Base-by-base conservation (phyloP, 176 grass and related monocot species). In the Canna indica region DNA sequence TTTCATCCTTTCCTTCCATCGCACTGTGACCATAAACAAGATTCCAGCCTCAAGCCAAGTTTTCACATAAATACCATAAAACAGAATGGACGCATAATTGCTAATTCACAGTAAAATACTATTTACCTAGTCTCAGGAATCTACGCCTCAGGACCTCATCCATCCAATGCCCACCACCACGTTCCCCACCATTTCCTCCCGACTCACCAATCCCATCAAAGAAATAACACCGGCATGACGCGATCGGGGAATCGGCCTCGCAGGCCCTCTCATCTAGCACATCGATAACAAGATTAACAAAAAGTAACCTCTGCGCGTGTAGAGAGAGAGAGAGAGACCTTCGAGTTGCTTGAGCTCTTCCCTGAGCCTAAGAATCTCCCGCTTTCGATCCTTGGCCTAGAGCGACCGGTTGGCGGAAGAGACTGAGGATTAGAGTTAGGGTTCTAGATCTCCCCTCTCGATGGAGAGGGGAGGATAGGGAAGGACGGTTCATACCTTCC, bases 371-470 rank as follows among this genome's bases (percentile, higher is more conserved):
- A 85, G 71, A 24, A 97, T 80, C 80, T 97, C 86, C 70, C 72
- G 72, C 88, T 96, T 96, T 77, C 93, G 77, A 24, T 96, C 88
- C 86, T 90, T 96, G 67, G 88, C 88, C 93, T 91, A 31, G 15
- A 57, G 8, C 31, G 46, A 39, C 57, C 62, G 29, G 34, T 33
- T 28, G 63, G 47, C 48, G 17, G 13, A 0, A 5, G 15, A 62
- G 32, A 15, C 53, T 45, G 70, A 76, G 46, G 57, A 26, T 57
- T 29, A 26, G 47, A 31, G 57, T 78, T 81, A 81, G 74, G 62
- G 35, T 52, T 80, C 35, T 13, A 1, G 16, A 60, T 44, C 54
- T 15, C 24, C 14, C 7, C 26, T 15, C 9, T 18, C 39, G 24
- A 56, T n/a, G 14, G 16, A 59, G n/a, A 12, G 27, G 24, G 33